These are phyloP conservation scores for Exophiala mesophila DNA, from an alignment of 2,329 filamentous ascomycete species.

Conservation along the genomic window DNA sequence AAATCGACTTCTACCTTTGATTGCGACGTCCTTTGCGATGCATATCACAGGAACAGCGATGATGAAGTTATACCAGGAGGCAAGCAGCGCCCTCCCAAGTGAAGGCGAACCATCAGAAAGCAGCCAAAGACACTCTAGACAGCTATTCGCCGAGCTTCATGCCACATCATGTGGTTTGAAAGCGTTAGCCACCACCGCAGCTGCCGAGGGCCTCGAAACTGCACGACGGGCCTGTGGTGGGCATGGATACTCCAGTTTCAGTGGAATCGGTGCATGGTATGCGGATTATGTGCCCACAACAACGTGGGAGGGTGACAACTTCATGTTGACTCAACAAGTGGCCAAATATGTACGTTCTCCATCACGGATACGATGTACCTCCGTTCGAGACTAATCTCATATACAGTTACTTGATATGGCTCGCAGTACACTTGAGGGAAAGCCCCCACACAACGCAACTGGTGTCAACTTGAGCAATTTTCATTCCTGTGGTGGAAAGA, in stretches of 20 bases:
- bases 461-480: slow-evolving; percentile 61
- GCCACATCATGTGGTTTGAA: slow-evolving; percentile 73
- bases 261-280: slow-evolving; percentile 71
- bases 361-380: no score
- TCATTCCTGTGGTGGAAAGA: no score
- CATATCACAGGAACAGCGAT: slow-evolving; percentile 74
- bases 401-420: slow-evolving; percentile 72
- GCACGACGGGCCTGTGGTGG: slow-evolving; percentile 72
- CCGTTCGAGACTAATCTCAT: no score
- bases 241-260: slow-evolving; percentile 70
- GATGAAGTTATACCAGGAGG: slow-evolving; percentile 68
- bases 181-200: slow-evolving; percentile 65
- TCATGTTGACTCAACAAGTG: slow-evolving; percentile 77
- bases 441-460: slow-evolving; percentile 62
- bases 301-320: slow-evolving; percentile 76
- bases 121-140: slow-evolving; percentile 61
- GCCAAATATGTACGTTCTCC: no score
- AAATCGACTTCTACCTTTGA: slow-evolving; percentile 64
- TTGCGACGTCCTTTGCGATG: slow-evolving; percentile 69
- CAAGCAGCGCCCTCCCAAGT: slow-evolving; percentile 52
- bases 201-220: slow-evolving; percentile 68
- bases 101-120: slow-evolving; percentile 54
- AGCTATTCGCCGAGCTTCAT: no score
- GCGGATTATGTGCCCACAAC: slow-evolving; percentile 67
- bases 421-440: slow-evolving; percentile 61